phyloP scores from a whole-genome alignment of 2,329 filamentous ascomycete genomes.

The Fusarium incarnatum region DNA sequence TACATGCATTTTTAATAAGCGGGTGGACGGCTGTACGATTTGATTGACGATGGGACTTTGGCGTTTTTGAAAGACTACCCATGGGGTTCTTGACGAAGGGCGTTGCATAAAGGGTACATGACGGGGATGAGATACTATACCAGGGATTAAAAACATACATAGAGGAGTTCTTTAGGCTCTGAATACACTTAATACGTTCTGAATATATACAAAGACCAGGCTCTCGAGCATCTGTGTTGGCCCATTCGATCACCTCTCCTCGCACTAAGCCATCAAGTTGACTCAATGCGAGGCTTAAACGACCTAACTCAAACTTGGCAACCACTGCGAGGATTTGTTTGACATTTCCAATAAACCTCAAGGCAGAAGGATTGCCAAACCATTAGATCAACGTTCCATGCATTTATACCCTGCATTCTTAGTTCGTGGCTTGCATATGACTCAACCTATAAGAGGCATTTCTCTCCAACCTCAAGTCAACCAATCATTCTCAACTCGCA shows the following conservation, averaged over 20 bases:
- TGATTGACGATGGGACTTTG: constrained; percentile 19
- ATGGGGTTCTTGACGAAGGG: constrained; percentile 3
- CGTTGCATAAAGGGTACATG: constrained; percentile 24
- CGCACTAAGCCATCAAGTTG: background rate
- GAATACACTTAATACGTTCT: background rate
- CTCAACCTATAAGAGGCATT: constrained; percentile 10
- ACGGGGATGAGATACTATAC: background rate
- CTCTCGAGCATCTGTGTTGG: background rate
- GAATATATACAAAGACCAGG: background rate
- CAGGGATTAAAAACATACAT: background rate
- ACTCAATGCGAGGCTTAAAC: background rate
- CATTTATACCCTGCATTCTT: background rate
- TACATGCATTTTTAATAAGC: constrained; percentile 19
- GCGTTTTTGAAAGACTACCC: constrained; percentile 20
- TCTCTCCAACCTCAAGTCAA: constrained; percentile 1
- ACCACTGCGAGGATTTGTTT: background rate
- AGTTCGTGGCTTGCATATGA: background rate
- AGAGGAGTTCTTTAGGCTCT: background rate
- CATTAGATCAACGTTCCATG: background rate
- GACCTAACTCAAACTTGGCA: background rate
- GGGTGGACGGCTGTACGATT: constrained; percentile 21
- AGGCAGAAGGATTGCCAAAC: background rate
- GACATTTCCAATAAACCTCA: background rate
- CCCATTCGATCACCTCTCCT: too few species aligned
- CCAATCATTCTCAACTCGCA: constrained; percentile 32